Base-by-base conservation (phyloP, 805 yeast species). In the Hanseniaspora pseudoguilliermondii region DNA sequence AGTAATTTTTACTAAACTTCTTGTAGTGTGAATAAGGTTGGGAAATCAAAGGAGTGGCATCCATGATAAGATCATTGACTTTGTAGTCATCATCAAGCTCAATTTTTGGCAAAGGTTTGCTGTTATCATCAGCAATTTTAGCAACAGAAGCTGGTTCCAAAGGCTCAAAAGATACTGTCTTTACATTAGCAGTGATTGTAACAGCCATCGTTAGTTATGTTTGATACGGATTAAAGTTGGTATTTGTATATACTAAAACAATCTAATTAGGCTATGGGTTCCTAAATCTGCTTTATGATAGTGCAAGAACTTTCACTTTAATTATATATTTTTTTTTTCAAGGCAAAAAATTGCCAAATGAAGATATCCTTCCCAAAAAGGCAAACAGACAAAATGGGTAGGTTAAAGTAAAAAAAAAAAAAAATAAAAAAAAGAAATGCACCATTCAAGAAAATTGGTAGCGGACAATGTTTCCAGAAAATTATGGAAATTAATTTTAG, bases 31-130 rank as follows among this genome's bases (percentile, higher is more conserved):
- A 76, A 13, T 86, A 86, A 5, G 93, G 76, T 63, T 87, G 95
- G 1, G 95, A 84, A 62, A 93, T 85, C 61, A 93, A 72, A 6
- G 98, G 98, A 51, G 96, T 93, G 3, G 98, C 97, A 76, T 93
- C 98, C 61, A 93, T 75, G 36, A 87, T 86, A 57, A 95, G 73
- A 1, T 82, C 73, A 59, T 77, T 73, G 34, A 81, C 78, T 58
- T 72, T 74, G 10, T 39, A 38, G 13, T 36, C 56, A 23, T 47
- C 25, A 66, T 60, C 46, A 16, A 46, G 34, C 39, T 53, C 47
- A 35, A 32, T 55, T 39, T 25, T 55, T 52, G 38, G 57, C 21
- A 59, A 57, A 49, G 47, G 23, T 20, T 38, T 40, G 4, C 27
- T 21, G 39, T 25, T n/a, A 15, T n/a, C 34, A 27, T 13, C 18